Percentiles rank a stretch among this genome's conserved stretches.
phyloP scores from a whole-genome alignment of 495 filamentous ascomycete species.

The Jackrogersella multiformis region DNA sequence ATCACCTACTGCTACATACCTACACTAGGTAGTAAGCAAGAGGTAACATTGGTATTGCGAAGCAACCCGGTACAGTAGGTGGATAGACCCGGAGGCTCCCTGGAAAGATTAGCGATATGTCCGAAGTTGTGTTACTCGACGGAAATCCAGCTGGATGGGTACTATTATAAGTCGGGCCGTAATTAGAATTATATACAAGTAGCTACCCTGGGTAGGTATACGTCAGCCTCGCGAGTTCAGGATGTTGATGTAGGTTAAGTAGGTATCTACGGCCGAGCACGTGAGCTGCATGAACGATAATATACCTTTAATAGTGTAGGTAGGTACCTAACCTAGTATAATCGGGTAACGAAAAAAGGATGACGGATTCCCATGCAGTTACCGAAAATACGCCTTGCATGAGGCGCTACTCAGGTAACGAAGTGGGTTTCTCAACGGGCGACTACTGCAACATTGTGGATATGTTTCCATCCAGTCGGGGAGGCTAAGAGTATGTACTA shows the following conservation, averaged over 20 bases:
- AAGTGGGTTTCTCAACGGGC: slow-evolving; percentile 25
- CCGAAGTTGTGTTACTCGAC: background rate
- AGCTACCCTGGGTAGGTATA: too few species aligned
- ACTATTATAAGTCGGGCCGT: background rate
- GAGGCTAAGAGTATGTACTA: background rate
- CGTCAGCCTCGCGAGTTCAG: too few species aligned
- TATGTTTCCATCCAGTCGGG: slow-evolving; percentile 33
- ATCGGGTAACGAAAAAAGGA: background rate
- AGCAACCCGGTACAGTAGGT: slow-evolving; percentile 23
- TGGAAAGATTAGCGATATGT: slow-evolving; percentile 10
- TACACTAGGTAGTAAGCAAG: too few species aligned
- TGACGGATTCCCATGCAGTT: slow-evolving; percentile 1
- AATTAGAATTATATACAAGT: too few species aligned
- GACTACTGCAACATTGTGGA: slow-evolving; percentile 34
- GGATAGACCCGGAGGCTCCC: background rate
- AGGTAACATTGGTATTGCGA: slow-evolving; percentile 19
- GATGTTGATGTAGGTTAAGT: background rate
- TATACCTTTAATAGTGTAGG: too few species aligned
- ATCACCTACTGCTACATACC: too few species aligned
- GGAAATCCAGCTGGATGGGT: background rate
- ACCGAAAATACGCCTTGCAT: slow-evolving; percentile 11
- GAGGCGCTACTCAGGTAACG: slow-evolving; percentile 17
- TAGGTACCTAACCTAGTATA: background rate
- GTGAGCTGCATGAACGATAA: too few species aligned
- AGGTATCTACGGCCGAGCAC: too few species aligned